phyloP scores from a whole-genome alignment of 192 early-diverging fungal species.

The Mortierella hygrophila region DNA sequence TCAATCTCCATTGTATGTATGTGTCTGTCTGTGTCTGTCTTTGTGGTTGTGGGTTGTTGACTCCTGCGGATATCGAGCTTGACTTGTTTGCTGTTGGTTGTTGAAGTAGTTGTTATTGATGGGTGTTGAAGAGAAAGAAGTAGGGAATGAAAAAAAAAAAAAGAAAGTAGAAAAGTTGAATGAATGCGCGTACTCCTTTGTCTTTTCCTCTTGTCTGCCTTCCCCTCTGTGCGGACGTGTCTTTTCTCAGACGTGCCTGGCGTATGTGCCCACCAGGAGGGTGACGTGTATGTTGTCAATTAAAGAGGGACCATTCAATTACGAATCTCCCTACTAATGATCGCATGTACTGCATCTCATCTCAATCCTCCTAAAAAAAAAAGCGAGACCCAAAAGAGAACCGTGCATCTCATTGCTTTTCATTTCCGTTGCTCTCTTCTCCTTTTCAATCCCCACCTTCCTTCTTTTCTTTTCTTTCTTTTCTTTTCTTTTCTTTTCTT shows the following conservation, averaged over 20 bases:
- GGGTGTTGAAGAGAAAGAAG: background rate
- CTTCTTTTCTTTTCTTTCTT: background rate
- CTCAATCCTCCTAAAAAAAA: background rate
- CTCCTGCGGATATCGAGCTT: background rate
- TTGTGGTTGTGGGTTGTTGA: background rate
- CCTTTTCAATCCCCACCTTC: background rate
- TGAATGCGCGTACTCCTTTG: slow-evolving; percentile 13
- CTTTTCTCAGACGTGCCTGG: slow-evolving; percentile 8
- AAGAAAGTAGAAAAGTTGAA: background rate
- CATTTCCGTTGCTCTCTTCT: background rate
- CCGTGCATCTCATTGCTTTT: background rate
- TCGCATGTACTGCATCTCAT: background rate
- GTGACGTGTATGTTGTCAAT: slow-evolving; percentile 30
- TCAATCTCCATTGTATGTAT: slow-evolving; percentile 76
- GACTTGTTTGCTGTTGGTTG: background rate
- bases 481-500: background rate
- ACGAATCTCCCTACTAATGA: background rate
- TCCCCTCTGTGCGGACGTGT: slow-evolving; percentile 11
- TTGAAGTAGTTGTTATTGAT: background rate
- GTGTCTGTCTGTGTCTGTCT: background rate
- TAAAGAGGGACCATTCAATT: background rate
- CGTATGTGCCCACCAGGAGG: background rate
- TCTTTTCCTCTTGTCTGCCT: background rate
- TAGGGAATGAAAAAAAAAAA: background rate
- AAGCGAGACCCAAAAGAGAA: background rate